Conservation (phyloP, 306 rosid species). For the Abrus precatorius region DNA sequence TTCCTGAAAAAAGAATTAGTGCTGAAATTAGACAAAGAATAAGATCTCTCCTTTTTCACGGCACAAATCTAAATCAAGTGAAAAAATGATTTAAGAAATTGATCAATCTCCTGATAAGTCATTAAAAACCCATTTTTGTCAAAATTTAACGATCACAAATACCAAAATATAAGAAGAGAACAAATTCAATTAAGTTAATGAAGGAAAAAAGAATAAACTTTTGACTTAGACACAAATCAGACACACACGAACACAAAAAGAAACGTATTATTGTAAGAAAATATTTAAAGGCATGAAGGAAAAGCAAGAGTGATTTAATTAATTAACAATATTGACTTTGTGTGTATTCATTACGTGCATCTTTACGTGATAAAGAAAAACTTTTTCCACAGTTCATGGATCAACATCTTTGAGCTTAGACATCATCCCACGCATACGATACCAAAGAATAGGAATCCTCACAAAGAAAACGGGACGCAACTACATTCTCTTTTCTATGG, state of each 20-base stretch:
- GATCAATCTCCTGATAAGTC: not conserved
- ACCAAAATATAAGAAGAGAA: not conserved
- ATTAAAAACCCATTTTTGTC: not conserved
- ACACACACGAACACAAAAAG: too few species aligned
- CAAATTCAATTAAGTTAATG: not conserved
- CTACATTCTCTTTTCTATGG: slow-evolving; percentile 7
- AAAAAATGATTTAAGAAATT: not conserved
- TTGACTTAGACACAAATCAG: not conserved
- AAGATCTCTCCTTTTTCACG: not conserved
- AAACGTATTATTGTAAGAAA: not conserved
- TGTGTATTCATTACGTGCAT: slow-evolving; percentile 49
- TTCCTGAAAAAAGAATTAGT: not conserved
- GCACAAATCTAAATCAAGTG: not conserved
- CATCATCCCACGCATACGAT: slow-evolving; percentile 55
- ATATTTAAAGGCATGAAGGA: not conserved
- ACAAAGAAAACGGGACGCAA: slow-evolving; percentile 41
- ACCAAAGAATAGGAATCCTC: slow-evolving; percentile 66
- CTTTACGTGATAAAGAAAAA: slow-evolving; percentile 70
- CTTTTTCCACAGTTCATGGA: slow-evolving; percentile 86
- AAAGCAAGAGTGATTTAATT: not conserved
- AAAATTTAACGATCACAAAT: too few species aligned
- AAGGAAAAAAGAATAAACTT: slow-evolving; percentile 1
- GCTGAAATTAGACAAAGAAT: slow-evolving; percentile 1
- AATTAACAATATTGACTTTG: not conserved
- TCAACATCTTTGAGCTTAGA: slow-evolving; percentile 54